These are phyloP conservation scores for Aspergillus sclerotiicarbonarius DNA, from an alignment of 495 filamentous ascomycete genomes.

Conservation along the genomic window DNA sequence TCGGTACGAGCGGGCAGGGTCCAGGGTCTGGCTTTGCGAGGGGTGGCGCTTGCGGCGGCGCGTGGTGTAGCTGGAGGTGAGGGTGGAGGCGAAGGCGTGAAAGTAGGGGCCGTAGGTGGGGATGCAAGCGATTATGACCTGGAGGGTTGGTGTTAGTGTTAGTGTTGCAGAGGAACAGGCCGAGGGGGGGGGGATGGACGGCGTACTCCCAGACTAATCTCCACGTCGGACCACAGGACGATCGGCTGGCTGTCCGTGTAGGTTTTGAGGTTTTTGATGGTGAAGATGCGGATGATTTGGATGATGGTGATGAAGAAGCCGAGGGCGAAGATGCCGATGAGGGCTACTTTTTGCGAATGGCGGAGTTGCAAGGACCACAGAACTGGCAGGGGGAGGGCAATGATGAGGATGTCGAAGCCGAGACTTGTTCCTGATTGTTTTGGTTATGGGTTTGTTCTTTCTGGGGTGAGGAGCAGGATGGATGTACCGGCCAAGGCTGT, in stretches of 20 bases:
- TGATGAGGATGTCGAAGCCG: conserved; percentile 47
- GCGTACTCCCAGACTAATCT: conserved; percentile 47
- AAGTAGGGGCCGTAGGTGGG: conserved; percentile 52
- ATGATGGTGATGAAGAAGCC: conserved; percentile 54
- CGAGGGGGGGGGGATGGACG: not conserved
- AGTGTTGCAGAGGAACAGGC: not conserved
- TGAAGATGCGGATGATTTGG: conserved; percentile 55
- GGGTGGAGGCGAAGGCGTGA: conserved; percentile 32
- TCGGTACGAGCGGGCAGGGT: not conserved
- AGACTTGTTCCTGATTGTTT: conserved; percentile 28
- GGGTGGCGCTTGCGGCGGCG: conserved; percentile 2
- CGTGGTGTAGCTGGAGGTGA: conserved; percentile 13
- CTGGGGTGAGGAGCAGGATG: no score
- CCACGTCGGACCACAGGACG: conserved; percentile 52
- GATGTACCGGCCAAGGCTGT: not conserved
- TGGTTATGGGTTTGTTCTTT: not conserved
- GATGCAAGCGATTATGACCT: conserved; percentile 48
- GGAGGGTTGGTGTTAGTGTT: not conserved
- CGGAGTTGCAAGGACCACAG: conserved; percentile 41
- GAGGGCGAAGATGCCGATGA: conserved; percentile 47
- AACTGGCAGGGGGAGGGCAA: conserved; percentile 49
- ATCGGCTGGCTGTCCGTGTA: conserved; percentile 46
- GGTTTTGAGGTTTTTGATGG: conserved; percentile 38
- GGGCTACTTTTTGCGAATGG: conserved; percentile 27
- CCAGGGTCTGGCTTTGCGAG: not conserved